Percentiles rank a stretch among this genome's conserved stretches.
Conservation (phyloP, 345 rosid species). For the sweet orange (Citrus sinensis) region DVS_A1.0 CM039164.1:25910501-25911000, state of each 20-base stretch:
- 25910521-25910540: not conserved
- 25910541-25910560: slow-evolving; percentile 1
- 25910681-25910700: slow-evolving; percentile 8
- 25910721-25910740: slow-evolving; percentile 97
- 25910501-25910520: not conserved
- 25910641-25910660: not conserved
- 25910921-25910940: slow-evolving; percentile 83
- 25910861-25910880: slow-evolving; percentile 89
- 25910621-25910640: not conserved
- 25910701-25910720: slow-evolving; percentile 97
- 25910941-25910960: slow-evolving; percentile 83
- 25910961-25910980: slow-evolving; percentile 69
- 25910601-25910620: not conserved
- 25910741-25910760: slow-evolving; percentile 94
- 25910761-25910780: slow-evolving; percentile 96
- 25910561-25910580: not conserved
- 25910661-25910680: not conserved
- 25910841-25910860: slow-evolving; percentile 96
- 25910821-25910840: slow-evolving; percentile 97
- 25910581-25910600: not conserved
- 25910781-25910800: slow-evolving; percentile 92
- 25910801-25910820: slow-evolving; percentile 92
- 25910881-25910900: slow-evolving; percentile 98
- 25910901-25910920: slow-evolving; percentile 99
- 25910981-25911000: slow-evolving; percentile 79